Evolutionary conservation across 2,329 filamentous ascomycete genomes (phyloP).

Genomic region (Alternaria metachromatica): DNA sequence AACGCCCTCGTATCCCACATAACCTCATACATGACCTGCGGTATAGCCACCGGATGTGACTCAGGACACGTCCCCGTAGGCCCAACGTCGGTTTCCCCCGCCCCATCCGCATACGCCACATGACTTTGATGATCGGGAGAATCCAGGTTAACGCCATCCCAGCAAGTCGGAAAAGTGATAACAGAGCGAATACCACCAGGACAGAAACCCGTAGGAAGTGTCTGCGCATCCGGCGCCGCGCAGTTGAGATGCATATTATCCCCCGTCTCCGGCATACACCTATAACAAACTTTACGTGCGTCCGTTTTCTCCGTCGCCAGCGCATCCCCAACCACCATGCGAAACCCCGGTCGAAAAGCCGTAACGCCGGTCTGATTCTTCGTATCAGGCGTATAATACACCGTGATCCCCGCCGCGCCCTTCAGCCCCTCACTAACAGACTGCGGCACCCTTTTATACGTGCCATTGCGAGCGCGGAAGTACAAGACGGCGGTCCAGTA

Average conservation of each 20-base stretch:
- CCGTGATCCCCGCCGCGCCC: slow-evolving; percentile 33
- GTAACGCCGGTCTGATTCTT: slow-evolving; percentile 50
- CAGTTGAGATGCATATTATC: slow-evolving; percentile 21
- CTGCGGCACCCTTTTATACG: slow-evolving; percentile 37
- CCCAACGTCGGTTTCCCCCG: slow-evolving; percentile 29
- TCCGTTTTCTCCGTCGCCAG: slow-evolving; percentile 16
- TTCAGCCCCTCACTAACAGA: slow-evolving; percentile 20
- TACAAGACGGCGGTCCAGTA: slow-evolving; percentile 41
- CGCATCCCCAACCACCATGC: slow-evolving; percentile 54
- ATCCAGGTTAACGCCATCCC: slow-evolving; percentile 66
- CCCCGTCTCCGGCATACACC: slow-evolving; percentile 31
- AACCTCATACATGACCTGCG: slow-evolving; percentile 43
- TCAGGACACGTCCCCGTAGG: slow-evolving; percentile 34
- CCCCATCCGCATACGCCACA: slow-evolving; percentile 59
- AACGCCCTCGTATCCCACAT: slow-evolving; percentile 37
- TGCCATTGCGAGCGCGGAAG: slow-evolving; percentile 37
- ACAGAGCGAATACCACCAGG: slow-evolving; percentile 65
- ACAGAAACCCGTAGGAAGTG: slow-evolving; percentile 53
- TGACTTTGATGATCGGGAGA: slow-evolving; percentile 67
- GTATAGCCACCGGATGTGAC: slow-evolving; percentile 36
- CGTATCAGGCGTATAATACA: slow-evolving; percentile 34
- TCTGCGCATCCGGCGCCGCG: slow-evolving; percentile 20
- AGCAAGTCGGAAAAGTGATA: slow-evolving; percentile 76
- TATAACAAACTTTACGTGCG: slow-evolving; percentile 32
- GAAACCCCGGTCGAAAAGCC: slow-evolving; percentile 67